Evolutionary conservation across 208 protist genomes (phyloP).

Genomic region (Ichthyophonus hoferi): DNA sequence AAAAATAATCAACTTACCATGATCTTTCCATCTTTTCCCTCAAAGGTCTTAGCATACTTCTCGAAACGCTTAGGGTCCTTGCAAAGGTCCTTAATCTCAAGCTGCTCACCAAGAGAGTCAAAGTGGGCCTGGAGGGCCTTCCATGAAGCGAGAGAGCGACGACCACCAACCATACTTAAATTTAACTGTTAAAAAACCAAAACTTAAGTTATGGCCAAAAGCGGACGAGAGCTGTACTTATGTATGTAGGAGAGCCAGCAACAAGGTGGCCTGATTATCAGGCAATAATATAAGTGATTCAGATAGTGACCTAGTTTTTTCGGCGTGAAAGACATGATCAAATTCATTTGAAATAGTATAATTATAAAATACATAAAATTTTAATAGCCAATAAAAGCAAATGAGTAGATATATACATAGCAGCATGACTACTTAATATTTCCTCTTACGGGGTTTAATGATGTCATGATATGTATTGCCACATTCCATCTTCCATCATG

Average conservation of each 20-base stretch:
- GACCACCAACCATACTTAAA: background rate
- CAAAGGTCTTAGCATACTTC: background rate
- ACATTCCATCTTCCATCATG: no score
- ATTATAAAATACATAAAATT: no score
- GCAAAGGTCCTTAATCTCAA: background rate
- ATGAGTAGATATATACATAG: no score
- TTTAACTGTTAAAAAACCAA: background rate
- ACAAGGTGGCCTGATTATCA: background rate
- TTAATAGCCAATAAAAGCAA: no score
- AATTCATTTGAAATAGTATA: no score
- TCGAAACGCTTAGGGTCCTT: background rate
- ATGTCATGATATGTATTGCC: no score
- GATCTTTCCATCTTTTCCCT: background rate
- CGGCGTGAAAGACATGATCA: background rate
- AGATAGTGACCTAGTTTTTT: background rate
- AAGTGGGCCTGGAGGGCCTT: constrained; percentile 43
- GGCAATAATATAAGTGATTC: background rate
- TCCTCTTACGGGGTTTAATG: no score
- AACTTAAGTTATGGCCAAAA: background rate
- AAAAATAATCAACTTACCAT: constrained; percentile 15
- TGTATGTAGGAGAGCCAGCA: background rate
- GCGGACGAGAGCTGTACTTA: background rate
- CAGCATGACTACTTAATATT: no score
- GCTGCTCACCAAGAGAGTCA: background rate
- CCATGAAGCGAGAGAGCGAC: constrained; percentile 23